These are phyloP conservation scores for Geotrichum klebahnii DNA, from an alignment of 1,139 yeast genomes.

Conservation along the genomic window DNA sequence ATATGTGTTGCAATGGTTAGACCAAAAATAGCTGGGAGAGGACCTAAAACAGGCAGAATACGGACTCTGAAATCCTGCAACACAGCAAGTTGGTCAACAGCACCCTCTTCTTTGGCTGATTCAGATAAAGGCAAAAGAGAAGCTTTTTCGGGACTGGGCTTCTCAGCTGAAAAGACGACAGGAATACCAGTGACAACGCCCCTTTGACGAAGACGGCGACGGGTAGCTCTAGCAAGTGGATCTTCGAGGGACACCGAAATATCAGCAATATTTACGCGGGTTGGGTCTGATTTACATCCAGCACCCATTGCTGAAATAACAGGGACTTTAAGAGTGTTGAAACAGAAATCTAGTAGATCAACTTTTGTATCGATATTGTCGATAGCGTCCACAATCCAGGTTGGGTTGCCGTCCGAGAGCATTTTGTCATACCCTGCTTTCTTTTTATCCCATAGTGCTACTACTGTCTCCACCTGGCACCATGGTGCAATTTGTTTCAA, in stretches of 20 bases:
- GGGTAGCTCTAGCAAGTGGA: conserved; percentile 81
- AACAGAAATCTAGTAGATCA: conserved; percentile 73
- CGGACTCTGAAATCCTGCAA: conserved; percentile 86
- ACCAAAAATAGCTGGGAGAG: conserved; percentile 96
- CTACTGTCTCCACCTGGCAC: conserved; percentile 73
- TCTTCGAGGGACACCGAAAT: conserved; percentile 82
- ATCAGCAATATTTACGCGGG: conserved; percentile 76
- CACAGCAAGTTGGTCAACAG: conserved; percentile 83
- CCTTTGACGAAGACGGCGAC: conserved; percentile 72
- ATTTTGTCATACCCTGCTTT: conserved; percentile 41
- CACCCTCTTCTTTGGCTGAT: conserved; percentile 71
- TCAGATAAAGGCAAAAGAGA: conserved; percentile 77
- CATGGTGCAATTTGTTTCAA: conserved; percentile 79
- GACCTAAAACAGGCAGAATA: conserved; percentile 89
- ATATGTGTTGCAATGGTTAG: conserved; percentile 81
- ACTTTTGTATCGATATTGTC: conserved; percentile 94
- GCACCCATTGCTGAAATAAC: conserved; percentile 94
- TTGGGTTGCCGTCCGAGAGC: conserved; percentile 46
- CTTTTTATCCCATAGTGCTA: conserved; percentile 65
- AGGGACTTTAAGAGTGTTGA: conserved; percentile 48
- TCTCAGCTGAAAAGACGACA: conserved; percentile 87
- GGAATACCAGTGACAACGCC: conserved; percentile 78
- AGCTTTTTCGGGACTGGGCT: conserved; percentile 94
- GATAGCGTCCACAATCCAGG: conserved; percentile 82
- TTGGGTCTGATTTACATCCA: conserved; percentile 83